A percentile compares a stretch with the other conserved stretches of the same genome.
phyloP scores from a whole-genome alignment of 441 rosid species.

The Rhodomyrtus psidioides region DNA sequence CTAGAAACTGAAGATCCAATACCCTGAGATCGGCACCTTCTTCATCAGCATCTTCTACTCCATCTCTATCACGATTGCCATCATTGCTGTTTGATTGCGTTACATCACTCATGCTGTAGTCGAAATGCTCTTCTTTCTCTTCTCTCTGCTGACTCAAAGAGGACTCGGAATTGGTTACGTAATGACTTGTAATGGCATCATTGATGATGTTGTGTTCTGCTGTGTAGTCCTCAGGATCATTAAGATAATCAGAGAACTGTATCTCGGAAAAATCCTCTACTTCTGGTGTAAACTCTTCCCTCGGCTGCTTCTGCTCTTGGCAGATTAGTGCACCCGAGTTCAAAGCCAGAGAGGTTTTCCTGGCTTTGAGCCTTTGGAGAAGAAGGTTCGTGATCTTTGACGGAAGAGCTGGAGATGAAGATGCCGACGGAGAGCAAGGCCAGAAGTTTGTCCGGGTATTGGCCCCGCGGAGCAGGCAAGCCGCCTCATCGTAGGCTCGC shows the following conservation, averaged over 20 bases:
- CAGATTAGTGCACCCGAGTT: neutral
- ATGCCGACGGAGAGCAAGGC: slow-evolving; percentile 46
- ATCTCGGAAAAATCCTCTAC: slow-evolving; percentile 12
- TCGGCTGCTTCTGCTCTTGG: slow-evolving; percentile 11
- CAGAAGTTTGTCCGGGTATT: slow-evolving; percentile 63
- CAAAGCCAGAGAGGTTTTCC: slow-evolving; percentile 17
- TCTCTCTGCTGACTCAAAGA: slow-evolving; percentile 16
- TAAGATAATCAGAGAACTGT: slow-evolving; percentile 35
- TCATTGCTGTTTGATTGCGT: slow-evolving; percentile 15
- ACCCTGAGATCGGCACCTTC: slow-evolving; percentile 14
- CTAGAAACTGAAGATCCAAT: slow-evolving; percentile 42
- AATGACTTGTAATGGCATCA: slow-evolving; percentile 3
- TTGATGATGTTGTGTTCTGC: neutral
- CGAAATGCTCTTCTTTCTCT: slow-evolving; percentile 9
- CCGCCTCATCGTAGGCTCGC: slow-evolving; percentile 72
- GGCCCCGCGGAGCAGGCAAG: slow-evolving; percentile 57
- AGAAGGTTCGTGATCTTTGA: slow-evolving; percentile 57
- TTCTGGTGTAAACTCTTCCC: slow-evolving; percentile 12
- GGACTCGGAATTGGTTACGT: slow-evolving; percentile 20
- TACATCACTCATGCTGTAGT: slow-evolving; percentile 15
- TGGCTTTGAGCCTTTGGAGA: slow-evolving; percentile 51
- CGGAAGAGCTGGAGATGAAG: slow-evolving; percentile 46
- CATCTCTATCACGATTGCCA: slow-evolving; percentile 6
- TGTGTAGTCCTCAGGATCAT: slow-evolving; percentile 25
- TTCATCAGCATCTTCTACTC: slow-evolving; percentile 8